phyloP scores from a whole-genome alignment of 78 protist genomes.

The Cavenderia fasciculata region DNA sequence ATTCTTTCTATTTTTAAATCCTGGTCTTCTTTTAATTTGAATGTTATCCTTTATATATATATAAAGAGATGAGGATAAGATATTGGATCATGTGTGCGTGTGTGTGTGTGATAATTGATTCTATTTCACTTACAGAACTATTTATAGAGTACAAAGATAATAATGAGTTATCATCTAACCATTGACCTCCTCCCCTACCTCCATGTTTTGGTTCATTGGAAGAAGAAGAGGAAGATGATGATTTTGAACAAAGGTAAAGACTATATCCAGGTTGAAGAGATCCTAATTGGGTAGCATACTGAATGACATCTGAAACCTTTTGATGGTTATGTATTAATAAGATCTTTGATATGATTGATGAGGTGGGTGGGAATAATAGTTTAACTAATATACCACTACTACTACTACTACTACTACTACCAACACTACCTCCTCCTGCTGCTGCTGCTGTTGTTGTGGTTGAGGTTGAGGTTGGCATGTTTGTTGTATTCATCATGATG shows the following conservation, averaged over 20 bases:
- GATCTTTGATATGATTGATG: conserved; percentile 26
- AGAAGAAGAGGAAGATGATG: background rate
- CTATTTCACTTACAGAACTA: background rate
- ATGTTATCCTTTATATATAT: background rate
- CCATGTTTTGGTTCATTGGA: too few species aligned
- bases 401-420: too few species aligned
- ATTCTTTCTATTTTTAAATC: conserved; percentile 33
- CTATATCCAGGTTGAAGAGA: conserved; percentile 55
- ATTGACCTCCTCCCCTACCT: conserved; percentile 17
- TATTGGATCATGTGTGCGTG: background rate
- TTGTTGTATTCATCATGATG: background rate
- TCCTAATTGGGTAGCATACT: conserved; percentile 57
- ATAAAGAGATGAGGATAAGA: background rate
- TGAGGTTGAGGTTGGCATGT: background rate
- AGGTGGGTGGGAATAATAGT: conserved; percentile 62
- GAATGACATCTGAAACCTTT: conserved; percentile 26
- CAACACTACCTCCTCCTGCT: too few species aligned
- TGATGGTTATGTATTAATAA: conserved; percentile 15
- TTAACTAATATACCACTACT: conserved; percentile 46
- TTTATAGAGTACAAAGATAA: conserved; percentile 1
- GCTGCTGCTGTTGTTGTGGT: background rate
- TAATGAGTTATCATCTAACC: conserved; percentile 59
- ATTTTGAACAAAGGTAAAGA: conserved; percentile 5
- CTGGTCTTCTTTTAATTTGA: conserved; percentile 46
- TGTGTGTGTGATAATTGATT: background rate